Evolutionary conservation across 768 basidiomycete genomes (phyloP).

Genomic region (Suillus lakei): DNA sequence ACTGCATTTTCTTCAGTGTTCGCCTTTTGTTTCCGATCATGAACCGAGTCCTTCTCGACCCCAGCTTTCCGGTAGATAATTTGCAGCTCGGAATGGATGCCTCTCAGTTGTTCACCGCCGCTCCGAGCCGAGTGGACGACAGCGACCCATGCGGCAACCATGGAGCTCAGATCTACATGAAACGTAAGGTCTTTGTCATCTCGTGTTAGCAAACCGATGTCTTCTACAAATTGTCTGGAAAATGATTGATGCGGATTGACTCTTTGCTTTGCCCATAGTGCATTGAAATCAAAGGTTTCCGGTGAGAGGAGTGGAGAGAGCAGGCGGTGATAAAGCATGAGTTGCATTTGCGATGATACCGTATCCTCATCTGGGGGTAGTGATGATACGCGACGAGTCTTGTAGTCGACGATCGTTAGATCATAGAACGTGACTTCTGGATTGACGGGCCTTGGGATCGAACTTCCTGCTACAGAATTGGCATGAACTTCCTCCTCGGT

Average conservation of each 20-base stretch:
- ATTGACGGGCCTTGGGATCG: background rate
- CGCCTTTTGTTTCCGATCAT: conserved; percentile 13
- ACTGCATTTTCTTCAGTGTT: conserved; percentile 1
- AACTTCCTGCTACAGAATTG: background rate
- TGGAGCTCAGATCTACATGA: conserved; percentile 34
- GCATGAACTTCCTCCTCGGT: background rate
- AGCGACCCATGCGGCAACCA: conserved; percentile 38
- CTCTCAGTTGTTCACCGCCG: conserved; percentile 25
- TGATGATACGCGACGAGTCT: conserved; percentile 57
- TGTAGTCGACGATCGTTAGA: conserved; percentile 66
- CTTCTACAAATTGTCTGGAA: conserved; percentile 52
- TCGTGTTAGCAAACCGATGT: conserved; percentile 21
- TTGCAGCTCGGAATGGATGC: conserved; percentile 42
- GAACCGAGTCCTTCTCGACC: background rate
- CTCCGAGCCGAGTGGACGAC: conserved; percentile 19
- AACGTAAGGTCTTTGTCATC: conserved; percentile 20
- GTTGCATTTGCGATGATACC: conserved; percentile 63
- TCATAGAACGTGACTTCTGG: conserved; percentile 18
- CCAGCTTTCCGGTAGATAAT: conserved; percentile 43
- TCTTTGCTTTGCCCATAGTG: conserved; percentile 54
- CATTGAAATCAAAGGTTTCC: conserved; percentile 50
- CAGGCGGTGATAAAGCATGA: conserved; percentile 79
- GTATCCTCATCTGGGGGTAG: conserved; percentile 66
- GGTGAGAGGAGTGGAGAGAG: conserved; percentile 55
- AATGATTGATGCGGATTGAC: conserved; percentile 50